These are phyloP conservation scores for Blastomyces silverae DNA, from an alignment of 2,329 filamentous ascomycete species.

Conservation along the genomic window DNA sequence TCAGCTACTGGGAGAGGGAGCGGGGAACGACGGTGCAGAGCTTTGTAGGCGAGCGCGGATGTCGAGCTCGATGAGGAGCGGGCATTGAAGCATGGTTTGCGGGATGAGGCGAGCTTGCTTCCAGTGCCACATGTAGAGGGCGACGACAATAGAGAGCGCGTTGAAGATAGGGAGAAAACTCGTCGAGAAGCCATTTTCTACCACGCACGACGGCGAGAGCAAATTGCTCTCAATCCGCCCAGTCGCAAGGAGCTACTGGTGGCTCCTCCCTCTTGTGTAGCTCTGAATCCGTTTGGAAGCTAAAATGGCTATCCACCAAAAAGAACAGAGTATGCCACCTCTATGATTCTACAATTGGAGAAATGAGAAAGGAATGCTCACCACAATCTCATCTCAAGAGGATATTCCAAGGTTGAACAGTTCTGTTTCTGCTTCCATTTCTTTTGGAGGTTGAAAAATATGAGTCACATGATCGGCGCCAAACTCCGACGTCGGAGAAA, in stretches of 20 bases:
- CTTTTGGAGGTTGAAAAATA: constrained; percentile 9
- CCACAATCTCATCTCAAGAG: background rate
- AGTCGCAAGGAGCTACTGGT: background rate
- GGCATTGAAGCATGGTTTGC: constrained; percentile 3
- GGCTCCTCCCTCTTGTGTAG: background rate
- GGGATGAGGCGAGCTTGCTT: background rate
- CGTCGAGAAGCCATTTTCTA: constrained; percentile 36
- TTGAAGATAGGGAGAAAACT: constrained; percentile 33
- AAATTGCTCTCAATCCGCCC: constrained; percentile 1
- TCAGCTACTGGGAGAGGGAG: constrained; percentile 73
- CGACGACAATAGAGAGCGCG: constrained; percentile 16
- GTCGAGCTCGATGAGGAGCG: constrained; percentile 54
- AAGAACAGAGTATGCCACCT: background rate
- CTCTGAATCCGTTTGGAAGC: background rate
- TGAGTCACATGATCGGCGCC: constrained; percentile 16
- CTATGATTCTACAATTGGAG: background rate
- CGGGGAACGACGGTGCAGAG: constrained; percentile 80
- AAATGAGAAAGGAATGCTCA: background rate
- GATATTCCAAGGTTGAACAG: background rate
- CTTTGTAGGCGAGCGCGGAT: constrained; percentile 94
- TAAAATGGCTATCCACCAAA: background rate
- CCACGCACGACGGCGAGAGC: constrained; percentile 8
- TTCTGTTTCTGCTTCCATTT: background rate
- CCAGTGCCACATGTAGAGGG: constrained; percentile 21
- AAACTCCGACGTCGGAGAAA: constrained; percentile 15